A percentile compares a stretch with the other conserved stretches of the same genome.
Conservation (phyloP, 352 stramenopile species). For the Pythium vanterpoolii region DNA sequence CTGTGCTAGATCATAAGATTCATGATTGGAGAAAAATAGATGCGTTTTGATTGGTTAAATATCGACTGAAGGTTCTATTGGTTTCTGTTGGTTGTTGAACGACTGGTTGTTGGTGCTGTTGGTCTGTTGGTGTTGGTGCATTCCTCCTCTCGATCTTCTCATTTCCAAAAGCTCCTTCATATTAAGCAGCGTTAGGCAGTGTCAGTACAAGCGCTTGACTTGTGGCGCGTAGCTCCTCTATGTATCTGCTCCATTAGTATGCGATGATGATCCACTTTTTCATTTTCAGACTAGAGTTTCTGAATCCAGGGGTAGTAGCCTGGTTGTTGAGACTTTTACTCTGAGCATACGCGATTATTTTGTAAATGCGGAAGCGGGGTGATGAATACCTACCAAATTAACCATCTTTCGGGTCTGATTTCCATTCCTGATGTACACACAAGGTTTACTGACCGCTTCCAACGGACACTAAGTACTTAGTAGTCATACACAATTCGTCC, state of each 20-base stretch:
- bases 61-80: not conserved
- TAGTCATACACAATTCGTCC: not conserved
- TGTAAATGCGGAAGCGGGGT: constrained; percentile 27
- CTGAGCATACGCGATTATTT: constrained; percentile 55
- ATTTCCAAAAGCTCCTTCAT: constrained; percentile 6
- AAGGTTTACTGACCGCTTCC: constrained; percentile 78
- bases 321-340: constrained; percentile 71
- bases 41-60: constrained; percentile 12
- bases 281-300: constrained; percentile 92
- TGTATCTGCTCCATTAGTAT: constrained; percentile 26
- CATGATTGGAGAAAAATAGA: not conserved
- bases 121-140: not conserved
- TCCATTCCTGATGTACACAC: constrained; percentile 80
- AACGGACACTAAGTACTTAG: not conserved
- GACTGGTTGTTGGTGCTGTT: constrained; percentile 8
- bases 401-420: constrained; percentile 92
- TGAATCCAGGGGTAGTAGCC: constrained; percentile 88
- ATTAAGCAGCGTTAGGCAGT: no score
- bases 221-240: no score
- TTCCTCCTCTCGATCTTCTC: not conserved
- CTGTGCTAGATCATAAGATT: not conserved
- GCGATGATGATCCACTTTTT: constrained; percentile 78
- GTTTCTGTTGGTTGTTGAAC: constrained; percentile 9
- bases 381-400: constrained; percentile 81
- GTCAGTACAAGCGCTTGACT: no score